These are phyloP conservation scores for Penicillium chermesinum DNA, from an alignment of 495 filamentous ascomycete species.

Conservation along the genomic window DNA sequence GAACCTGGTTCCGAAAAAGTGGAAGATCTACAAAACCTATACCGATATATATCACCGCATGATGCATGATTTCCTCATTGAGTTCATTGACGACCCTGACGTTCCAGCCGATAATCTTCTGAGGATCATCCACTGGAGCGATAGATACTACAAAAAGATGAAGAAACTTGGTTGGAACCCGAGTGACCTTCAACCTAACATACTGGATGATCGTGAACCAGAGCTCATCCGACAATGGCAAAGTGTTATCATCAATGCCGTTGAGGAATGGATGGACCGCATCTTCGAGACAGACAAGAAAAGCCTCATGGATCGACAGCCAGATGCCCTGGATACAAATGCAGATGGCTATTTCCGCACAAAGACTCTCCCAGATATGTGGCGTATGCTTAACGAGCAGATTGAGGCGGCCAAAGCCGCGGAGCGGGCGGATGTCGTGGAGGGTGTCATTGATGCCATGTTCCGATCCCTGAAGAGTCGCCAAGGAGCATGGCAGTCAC, in stretches of 20 bases:
- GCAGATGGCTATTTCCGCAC: constrained; percentile 85
- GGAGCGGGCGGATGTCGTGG: constrained; percentile 76
- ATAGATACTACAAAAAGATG: constrained; percentile 97
- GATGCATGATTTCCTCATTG: constrained; percentile 90
- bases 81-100: constrained; percentile 73
- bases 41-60: constrained; percentile 81
- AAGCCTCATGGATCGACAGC: constrained; percentile 69
- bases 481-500: constrained; percentile 76
- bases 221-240: constrained; percentile 93
- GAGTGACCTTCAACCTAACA: constrained; percentile 68
- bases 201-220: constrained; percentile 80
- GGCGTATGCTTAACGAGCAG: constrained; percentile 95
- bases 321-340: constrained; percentile 77
- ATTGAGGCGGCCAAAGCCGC: constrained; percentile 74
- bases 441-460: constrained; percentile 93
- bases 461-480: constrained; percentile 75
- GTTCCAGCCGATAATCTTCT: constrained; percentile 74
- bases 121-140: constrained; percentile 88
- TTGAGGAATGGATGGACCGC: constrained; percentile 96
- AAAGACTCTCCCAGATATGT: constrained; percentile 85
- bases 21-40: constrained; percentile 92
- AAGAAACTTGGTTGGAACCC: constrained; percentile 72
- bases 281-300: constrained; percentile 75
- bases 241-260: constrained; percentile 84
- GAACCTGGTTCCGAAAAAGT: constrained; percentile 87